Evolutionary conservation across 1,284 basidiomycete species (phyloP), one percentile per base, ranked within the genome.

Genomic region (Rhodotorula sp.): DNA sequence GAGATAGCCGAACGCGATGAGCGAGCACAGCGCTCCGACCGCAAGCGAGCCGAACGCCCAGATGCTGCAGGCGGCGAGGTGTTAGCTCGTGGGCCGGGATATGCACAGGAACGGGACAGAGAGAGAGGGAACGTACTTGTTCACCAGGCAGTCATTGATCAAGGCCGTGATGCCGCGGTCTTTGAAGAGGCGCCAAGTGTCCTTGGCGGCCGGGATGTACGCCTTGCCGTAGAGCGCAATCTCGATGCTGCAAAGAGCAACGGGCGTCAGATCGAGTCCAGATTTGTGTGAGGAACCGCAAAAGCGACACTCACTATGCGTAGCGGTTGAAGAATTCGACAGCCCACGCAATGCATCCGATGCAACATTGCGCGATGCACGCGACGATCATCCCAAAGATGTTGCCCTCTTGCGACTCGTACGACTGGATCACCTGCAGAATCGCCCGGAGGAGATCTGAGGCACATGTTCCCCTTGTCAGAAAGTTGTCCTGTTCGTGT

Each of bases 171-270:
- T 89, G 38, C 88, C 93, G 68, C 91, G 86, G 78, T 94, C 90
- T 78, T 87, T 88, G 83, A 95, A 87, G 66, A 94, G 80, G n/a
- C 85, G 84, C 91, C 91, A 95, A 0, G 93, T 93, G 79, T 93
- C 91, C 81, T 91, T 93, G 5, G 93, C 91, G n/a, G 93, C 93
- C 28, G 67, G 52, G 64, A 80, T 76, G 78, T 95, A 95, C 2
- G 88, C 83, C 82, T 95, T 95, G 34, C 93, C 93, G 80, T 93
- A 95, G 4, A 95, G 83, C 0, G 91, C 89, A 88, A 75, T 59
- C 79, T 93, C 90, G 77, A 94, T 92, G 79, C 59, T 60, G 59
- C 16, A 16, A 28, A 28, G 28, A 28, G 28, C 7, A 5, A 5
- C 38, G 23, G 1, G 15, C 23, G 57, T 14, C 89, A 90, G 54